Conservation (phyloP, 2,329 filamentous ascomycete species). For the Pseudofabraea citricarpa region DNA sequence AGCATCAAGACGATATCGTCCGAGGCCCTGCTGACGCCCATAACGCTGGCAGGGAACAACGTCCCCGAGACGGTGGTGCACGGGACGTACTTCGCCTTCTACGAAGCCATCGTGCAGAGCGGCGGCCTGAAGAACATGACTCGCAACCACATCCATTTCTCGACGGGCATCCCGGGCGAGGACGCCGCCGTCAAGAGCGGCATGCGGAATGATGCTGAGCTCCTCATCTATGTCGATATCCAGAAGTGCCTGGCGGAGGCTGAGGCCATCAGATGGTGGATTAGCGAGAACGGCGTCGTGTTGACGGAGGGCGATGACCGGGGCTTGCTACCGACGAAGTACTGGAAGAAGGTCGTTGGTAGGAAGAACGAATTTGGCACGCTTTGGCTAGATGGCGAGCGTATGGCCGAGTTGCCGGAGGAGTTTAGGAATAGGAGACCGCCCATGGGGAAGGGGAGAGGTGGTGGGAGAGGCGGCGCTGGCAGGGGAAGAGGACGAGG, state of each 20-base stretch:
- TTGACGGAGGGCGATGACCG: constrained; percentile 56
- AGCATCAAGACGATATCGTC: constrained; percentile 69
- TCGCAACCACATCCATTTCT: constrained; percentile 87
- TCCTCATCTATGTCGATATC: constrained; percentile 75
- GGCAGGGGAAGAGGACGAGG: constrained; percentile 2
- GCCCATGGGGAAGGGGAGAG: constrained; percentile 35
- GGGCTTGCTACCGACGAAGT: constrained; percentile 59
- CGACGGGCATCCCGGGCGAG: constrained; percentile 58
- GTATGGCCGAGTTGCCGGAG: constrained; percentile 62
- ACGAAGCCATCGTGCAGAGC: constrained; percentile 66
- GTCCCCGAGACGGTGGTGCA: constrained; percentile 71
- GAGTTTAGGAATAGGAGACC: constrained; percentile 48
- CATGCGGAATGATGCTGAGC: constrained; percentile 72
- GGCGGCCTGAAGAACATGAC: constrained; percentile 80
- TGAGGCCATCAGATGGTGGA: constrained; percentile 61
- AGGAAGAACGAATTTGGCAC: constrained; percentile 54
- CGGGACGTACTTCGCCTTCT: constrained; percentile 82
- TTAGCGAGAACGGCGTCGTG: constrained; percentile 74
- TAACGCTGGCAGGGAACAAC: constrained; percentile 53
- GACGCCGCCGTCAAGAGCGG: constrained; percentile 61
- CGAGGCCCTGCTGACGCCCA: constrained; percentile 63
- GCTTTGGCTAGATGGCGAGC: constrained; percentile 66
- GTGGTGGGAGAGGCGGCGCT: constrained; percentile 31
- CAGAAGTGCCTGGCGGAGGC: constrained; percentile 48
- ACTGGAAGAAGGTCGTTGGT: constrained; percentile 68